Evolutionary conservation across 495 filamentous ascomycete genomes (phyloP), one percentile per base, ranked within the genome.

Genomic region (Penicillium silybi): DNA sequence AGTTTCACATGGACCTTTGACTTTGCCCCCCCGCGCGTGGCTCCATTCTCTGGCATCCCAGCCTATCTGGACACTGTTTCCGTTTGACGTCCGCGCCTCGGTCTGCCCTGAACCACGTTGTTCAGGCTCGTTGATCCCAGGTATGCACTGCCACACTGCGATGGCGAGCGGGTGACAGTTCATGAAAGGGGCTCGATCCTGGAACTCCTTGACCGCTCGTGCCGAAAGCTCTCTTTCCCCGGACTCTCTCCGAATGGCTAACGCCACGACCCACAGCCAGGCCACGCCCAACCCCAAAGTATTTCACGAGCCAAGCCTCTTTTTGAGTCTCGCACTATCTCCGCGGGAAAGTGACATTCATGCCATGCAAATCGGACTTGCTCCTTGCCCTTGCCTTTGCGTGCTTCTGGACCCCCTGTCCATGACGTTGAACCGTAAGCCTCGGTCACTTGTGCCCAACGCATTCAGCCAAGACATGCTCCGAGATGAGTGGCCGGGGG

Each of bases 321-420:
- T 23, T 23, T 17, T 26, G 23, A 29, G 26, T 32, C 52, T 55
- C 53, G 53, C 46, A 55, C 17, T 39, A 54, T 16, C 46, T 54
- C 51, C 46, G 56, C 16, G 41, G 50, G 11, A 27, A 25, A 10
- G n/a, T n/a, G n/a, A n/a, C n/a, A 19, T 47, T 44, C 46, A 15
- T n/a, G 11, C 22, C 44, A 41, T 18, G 45, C 41, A 43, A 54
- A 26, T 48, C 51, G 44, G 41, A 17, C 23, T 27, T 9, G 17
- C 8, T 25, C 35, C 47, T 43, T 2, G 20, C 4, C 15, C 18
- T 43, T 3, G 4, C 13, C 15, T 39, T 19, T 17, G 16, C 16
- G 1, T 8, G 16, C 3, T 38, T n/a, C 35, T n/a, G 35, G 13
- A 4, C 2, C 4, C 7, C 1, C 37, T 39, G n/a, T 17, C 7